phyloP scores from a whole-genome alignment of 306 rosid genomes.

The Ceratonia siliqua region DNA sequence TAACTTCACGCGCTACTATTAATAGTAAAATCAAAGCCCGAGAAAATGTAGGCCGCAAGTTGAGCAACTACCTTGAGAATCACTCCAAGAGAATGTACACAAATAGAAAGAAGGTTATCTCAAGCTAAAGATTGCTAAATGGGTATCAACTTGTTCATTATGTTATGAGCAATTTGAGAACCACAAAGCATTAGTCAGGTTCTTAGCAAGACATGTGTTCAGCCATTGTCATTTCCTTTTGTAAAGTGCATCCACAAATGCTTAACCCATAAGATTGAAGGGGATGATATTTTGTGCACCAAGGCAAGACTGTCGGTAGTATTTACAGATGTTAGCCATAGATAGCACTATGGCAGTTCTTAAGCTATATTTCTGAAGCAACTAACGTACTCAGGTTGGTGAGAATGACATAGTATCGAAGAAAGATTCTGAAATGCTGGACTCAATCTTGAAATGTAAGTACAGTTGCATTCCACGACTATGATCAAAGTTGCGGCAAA shows the following conservation, averaged over 20 bases:
- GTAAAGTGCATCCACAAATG: conserved; percentile 18
- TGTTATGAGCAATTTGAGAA: conserved; percentile 17
- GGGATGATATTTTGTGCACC: background rate
- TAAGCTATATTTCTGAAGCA: background rate
- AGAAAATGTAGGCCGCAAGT: conserved; percentile 20
- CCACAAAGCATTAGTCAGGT: conserved; percentile 27
- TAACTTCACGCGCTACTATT: too few relatives aligned
- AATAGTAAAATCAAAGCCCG: background rate
- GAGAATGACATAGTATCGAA: too few relatives aligned
- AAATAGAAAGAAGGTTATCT: conserved; percentile 43
- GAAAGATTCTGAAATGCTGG: background rate
- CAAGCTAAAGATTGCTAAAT: conserved; percentile 38
- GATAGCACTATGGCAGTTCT: background rate
- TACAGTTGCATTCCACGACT: conserved; percentile 40
- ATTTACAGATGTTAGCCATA: background rate
- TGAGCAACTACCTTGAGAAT: conserved; percentile 35
- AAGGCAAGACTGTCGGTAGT: conserved; percentile 14
- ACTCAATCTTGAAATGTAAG: conserved; percentile 33
- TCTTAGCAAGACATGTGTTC: conserved; percentile 25
- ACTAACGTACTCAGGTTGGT: too few relatives aligned
- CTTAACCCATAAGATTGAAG: too few relatives aligned
- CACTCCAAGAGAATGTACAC: conserved; percentile 26
- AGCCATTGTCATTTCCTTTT: conserved; percentile 20
- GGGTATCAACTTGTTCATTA: conserved; percentile 17
- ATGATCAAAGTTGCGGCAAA: conserved; percentile 47